Conservation (phyloP, 2,329 filamentous ascomycete genomes). For the Ceratocystis smalleyi region DNA sequence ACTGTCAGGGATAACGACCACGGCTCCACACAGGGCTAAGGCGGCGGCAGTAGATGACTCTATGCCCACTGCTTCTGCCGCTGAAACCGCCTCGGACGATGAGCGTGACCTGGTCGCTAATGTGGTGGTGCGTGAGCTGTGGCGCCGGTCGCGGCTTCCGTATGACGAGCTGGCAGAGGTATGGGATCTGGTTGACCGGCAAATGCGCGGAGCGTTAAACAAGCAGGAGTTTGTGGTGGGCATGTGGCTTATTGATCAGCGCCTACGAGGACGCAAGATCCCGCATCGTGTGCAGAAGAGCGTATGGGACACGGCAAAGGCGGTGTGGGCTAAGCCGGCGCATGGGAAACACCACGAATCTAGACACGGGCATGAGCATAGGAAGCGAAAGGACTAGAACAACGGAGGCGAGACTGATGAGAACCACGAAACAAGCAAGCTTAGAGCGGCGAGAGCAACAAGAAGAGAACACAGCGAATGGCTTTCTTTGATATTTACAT, state of each 20-base stretch:
- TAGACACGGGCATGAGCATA: neutral
- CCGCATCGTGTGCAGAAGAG: conserved; percentile 55
- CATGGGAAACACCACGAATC: neutral
- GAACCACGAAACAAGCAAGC: neutral
- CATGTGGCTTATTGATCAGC: conserved; percentile 68
- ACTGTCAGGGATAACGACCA: neutral
- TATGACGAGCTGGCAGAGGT: conserved; percentile 55
- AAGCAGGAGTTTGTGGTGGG: conserved; percentile 68
- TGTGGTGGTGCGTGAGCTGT: conserved; percentile 59
- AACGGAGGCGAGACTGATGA: neutral
- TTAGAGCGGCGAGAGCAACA: neutral
- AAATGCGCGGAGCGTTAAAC: conserved; percentile 38
- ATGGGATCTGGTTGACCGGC: conserved; percentile 57
- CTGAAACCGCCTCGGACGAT: conserved; percentile 18
- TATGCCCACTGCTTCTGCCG: conserved; percentile 5
- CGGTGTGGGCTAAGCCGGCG: conserved; percentile 25
- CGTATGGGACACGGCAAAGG: conserved; percentile 56
- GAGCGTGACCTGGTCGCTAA: conserved; percentile 43
- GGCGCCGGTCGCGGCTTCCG: conserved; percentile 53
- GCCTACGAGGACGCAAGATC: conserved; percentile 63
- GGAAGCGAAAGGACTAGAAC: neutral
- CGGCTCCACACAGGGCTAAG: neutral
- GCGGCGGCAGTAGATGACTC: neutral
- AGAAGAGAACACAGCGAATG: neutral
- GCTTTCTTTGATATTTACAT: neutral